A percentile compares a stretch with the other conserved stretches of the same genome.
phyloP scores from a whole-genome alignment of 1,284 basidiomycete genomes.

The Somion occarium region DNA sequence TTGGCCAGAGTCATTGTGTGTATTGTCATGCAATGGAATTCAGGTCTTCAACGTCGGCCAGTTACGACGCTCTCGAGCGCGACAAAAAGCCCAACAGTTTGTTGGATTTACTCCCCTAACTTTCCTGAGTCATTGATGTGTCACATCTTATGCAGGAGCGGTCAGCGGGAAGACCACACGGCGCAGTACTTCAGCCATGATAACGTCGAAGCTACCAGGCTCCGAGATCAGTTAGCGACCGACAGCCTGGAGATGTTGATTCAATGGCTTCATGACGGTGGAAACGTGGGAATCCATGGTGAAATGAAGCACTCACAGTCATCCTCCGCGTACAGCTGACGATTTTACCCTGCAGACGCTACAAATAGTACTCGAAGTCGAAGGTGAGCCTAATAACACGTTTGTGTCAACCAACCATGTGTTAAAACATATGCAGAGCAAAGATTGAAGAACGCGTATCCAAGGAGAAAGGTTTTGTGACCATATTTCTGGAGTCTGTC shows the following conservation, averaged over 20 bases:
- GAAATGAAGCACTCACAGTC: slow-evolving; percentile 18
- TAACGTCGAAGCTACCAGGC: slow-evolving; percentile 75
- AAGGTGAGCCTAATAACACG: slow-evolving; percentile 48
- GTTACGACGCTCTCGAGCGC: slow-evolving; percentile 83
- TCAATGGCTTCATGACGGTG: slow-evolving; percentile 89
- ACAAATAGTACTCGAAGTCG: slow-evolving; percentile 86
- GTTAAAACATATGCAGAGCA: slow-evolving; percentile 40
- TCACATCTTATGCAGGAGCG: slow-evolving; percentile 42
- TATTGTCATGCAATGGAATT: slow-evolving; percentile 10
- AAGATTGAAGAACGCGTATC: slow-evolving; percentile 82
- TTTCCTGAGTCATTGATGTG: background rate
- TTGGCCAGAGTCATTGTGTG: background rate
- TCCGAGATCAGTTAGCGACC: slow-evolving; percentile 82
- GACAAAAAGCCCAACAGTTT: slow-evolving; percentile 69
- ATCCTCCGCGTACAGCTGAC: background rate
- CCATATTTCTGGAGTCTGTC: slow-evolving; percentile 93
- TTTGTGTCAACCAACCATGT: background rate
- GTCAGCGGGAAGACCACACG: slow-evolving; percentile 86
- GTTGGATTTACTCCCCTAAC: no score
- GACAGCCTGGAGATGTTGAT: slow-evolving; percentile 96
- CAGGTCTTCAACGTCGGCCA: slow-evolving; percentile 99
- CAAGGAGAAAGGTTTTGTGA: slow-evolving; percentile 83
- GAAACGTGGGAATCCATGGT: slow-evolving; percentile 99
- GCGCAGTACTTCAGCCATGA: slow-evolving; percentile 89
- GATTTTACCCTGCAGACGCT: slow-evolving; percentile 55